phyloP scores from a whole-genome alignment of 2,329 filamentous ascomycete genomes.

The Tolypocladium inflatum region DNA sequence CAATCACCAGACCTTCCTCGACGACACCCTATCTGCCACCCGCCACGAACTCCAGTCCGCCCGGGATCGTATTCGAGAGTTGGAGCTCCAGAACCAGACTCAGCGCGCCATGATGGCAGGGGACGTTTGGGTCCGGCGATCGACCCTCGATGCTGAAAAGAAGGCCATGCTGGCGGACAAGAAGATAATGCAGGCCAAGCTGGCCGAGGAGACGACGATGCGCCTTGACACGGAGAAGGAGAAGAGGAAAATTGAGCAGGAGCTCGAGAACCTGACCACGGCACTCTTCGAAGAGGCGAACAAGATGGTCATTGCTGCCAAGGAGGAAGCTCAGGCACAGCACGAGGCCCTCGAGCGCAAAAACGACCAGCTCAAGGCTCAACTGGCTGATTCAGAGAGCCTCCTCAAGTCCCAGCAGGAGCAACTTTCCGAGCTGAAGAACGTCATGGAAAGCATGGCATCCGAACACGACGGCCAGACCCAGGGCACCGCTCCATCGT shows the following conservation, averaged over 20 bases:
- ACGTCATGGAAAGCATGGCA: conserved; percentile 81
- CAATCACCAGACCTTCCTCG: conserved; percentile 87
- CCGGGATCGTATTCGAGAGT: conserved; percentile 52
- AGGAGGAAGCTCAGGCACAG: conserved; percentile 80
- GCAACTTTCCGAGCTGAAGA: conserved; percentile 83
- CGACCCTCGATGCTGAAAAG: conserved; percentile 65
- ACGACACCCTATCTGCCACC: conserved; percentile 76
- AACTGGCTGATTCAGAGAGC: conserved; percentile 77
- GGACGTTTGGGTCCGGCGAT: conserved; percentile 67
- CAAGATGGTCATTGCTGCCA: conserved; percentile 85
- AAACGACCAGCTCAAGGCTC: conserved; percentile 77
- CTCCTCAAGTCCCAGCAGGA: conserved; percentile 86
- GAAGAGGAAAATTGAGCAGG: conserved; percentile 83
- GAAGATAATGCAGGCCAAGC: conserved; percentile 42
- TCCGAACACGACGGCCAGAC: conserved; percentile 63
- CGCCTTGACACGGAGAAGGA: conserved; percentile 62
- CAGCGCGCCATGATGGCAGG: conserved; percentile 64
- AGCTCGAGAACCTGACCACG: conserved; percentile 81
- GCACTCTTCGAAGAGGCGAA: conserved; percentile 98
- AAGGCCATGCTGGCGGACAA: conserved; percentile 51
- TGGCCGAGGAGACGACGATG: conserved; percentile 57
- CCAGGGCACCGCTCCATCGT: conserved; percentile 69
- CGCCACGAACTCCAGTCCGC: conserved; percentile 74
- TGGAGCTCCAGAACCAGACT: conserved; percentile 58
- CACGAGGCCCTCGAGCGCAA: conserved; percentile 72